A percentile compares a stretch with the other conserved stretches of the same genome.
phyloP scores from a whole-genome alignment of 2,329 filamentous ascomycete genomes.

The Fusarium praegraminearum region DNA sequence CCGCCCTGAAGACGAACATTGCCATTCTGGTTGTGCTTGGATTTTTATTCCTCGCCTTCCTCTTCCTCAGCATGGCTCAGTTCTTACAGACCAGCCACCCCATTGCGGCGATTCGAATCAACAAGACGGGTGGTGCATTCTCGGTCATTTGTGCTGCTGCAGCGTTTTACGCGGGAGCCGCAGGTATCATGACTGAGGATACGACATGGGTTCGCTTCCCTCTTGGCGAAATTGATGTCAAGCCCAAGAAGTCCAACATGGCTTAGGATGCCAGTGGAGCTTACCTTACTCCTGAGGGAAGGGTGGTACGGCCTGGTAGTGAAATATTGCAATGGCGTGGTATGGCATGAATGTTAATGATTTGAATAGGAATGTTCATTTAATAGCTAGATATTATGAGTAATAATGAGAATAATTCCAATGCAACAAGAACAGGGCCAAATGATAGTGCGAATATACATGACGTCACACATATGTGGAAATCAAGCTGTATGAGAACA shows the following conservation, averaged over 20 bases:
- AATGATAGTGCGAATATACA: too few species aligned
- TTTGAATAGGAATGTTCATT: neutral
- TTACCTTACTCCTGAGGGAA: neutral
- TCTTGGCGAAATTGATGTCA: conserved; percentile 52
- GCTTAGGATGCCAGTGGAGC: conserved; percentile 18
- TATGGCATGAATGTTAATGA: neutral
- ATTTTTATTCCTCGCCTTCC: conserved; percentile 68
- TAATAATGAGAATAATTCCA: neutral
- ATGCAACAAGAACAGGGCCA: neutral
- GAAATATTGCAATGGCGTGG: neutral
- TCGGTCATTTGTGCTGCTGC: conserved; percentile 52
- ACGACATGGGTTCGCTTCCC: conserved; percentile 58
- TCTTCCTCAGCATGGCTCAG: conserved; percentile 70
- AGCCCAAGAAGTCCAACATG: conserved; percentile 40
- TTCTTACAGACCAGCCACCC: conserved; percentile 57
- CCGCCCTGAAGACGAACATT: conserved; percentile 68
- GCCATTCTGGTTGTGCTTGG: conserved; percentile 69
- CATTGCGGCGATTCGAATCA: conserved; percentile 57
- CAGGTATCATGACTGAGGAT: conserved; percentile 56
- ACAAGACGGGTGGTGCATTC: conserved; percentile 57
- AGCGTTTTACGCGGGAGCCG: conserved; percentile 57
- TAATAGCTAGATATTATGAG: neutral
- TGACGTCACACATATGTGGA: conserved; percentile 5
- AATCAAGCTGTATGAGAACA: neutral
- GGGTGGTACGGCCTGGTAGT: neutral